Conservation (phyloP, 1,284 basidiomycete genomes). For the Ceratorhiza oryzae-sativae region DNA sequence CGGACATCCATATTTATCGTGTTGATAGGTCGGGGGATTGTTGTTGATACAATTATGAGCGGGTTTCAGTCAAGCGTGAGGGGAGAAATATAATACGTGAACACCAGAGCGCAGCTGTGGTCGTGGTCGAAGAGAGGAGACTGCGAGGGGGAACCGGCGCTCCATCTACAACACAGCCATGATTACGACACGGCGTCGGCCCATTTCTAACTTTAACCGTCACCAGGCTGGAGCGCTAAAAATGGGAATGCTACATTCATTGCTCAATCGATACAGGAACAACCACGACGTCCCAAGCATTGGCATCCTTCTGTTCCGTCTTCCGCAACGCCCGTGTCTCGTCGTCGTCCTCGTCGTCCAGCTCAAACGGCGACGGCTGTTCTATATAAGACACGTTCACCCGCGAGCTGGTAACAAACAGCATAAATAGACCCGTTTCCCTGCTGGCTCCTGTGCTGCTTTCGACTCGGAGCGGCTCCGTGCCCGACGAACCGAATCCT, state of each 20-base stretch:
- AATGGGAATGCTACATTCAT: background rate
- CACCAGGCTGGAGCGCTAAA: background rate
- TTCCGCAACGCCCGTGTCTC: too few relatives aligned
- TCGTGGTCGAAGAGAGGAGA: constrained; percentile 33
- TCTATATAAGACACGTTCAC: constrained; percentile 26
- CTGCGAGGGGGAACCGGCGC: background rate
- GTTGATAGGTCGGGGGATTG: background rate
- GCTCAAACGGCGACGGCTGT: constrained; percentile 25
- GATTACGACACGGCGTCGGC: constrained; percentile 9
- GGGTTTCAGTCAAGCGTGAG: background rate
- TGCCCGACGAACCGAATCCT: constrained; percentile 6
- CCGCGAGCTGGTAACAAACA: constrained; percentile 26
- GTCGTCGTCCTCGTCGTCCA: background rate
- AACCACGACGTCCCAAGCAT: constrained; percentile 10
- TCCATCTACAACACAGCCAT: background rate
- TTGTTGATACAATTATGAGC: constrained; percentile 5
- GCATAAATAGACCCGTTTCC: constrained; percentile 14
- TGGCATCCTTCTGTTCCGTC: too few relatives aligned
- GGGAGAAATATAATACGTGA: background rate
- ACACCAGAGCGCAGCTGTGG: constrained; percentile 36
- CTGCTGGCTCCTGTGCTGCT: background rate
- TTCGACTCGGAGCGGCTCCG: constrained; percentile 6
- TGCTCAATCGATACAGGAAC: background rate
- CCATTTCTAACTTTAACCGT: background rate
- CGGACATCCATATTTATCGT: constrained; percentile 22